These are phyloP conservation scores for Hysterium pulicare DNA, from an alignment of 2,329 filamentous ascomycete genomes.

Conservation along the genomic window DNA sequence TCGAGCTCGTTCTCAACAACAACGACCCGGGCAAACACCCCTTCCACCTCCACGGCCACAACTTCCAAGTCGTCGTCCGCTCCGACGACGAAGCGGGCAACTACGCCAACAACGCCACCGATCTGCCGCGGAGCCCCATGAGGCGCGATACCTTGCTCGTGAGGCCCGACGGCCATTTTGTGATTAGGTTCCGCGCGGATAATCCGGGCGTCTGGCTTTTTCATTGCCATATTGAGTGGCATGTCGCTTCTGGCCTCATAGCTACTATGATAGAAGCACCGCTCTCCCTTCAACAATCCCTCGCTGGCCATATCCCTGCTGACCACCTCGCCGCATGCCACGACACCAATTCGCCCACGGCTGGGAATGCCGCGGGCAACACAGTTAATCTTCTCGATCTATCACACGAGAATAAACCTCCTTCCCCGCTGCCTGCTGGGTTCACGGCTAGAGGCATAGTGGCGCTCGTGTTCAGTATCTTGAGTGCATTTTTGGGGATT, in stretches of 20 bases:
- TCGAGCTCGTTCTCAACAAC: constrained; percentile 77
- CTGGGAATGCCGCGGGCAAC: constrained; percentile 75
- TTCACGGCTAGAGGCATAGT: constrained; percentile 71
- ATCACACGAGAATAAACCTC: constrained; percentile 50
- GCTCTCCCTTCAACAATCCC: constrained; percentile 55
- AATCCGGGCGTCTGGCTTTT: constrained; percentile 53
- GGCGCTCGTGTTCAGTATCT: constrained; percentile 68
- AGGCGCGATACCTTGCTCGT: constrained; percentile 55
- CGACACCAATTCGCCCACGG: constrained; percentile 47
- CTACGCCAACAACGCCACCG: constrained; percentile 48
- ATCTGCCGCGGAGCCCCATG: constrained; percentile 42
- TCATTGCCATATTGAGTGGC: constrained; percentile 34
- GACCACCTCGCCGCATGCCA: constrained; percentile 61
- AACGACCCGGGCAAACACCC: constrained; percentile 68
- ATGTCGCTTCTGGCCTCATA: constrained; percentile 46
- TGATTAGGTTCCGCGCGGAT: constrained; percentile 54
- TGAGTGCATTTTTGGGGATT: constrained; percentile 67
- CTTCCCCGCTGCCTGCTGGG: constrained; percentile 59
- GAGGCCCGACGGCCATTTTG: constrained; percentile 52
- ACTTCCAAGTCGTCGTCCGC: constrained; percentile 35
- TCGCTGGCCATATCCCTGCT: constrained; percentile 56
- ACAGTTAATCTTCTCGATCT: constrained; percentile 59
- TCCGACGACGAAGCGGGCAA: constrained; percentile 30
- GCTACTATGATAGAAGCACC: constrained; percentile 53
- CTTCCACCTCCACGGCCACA: constrained; percentile 63